Percentiles rank a stretch among this genome's conserved stretches.
Conservation (phyloP, 2,329 filamentous ascomycete genomes). For the Ceratocystis albifundus region DNA sequence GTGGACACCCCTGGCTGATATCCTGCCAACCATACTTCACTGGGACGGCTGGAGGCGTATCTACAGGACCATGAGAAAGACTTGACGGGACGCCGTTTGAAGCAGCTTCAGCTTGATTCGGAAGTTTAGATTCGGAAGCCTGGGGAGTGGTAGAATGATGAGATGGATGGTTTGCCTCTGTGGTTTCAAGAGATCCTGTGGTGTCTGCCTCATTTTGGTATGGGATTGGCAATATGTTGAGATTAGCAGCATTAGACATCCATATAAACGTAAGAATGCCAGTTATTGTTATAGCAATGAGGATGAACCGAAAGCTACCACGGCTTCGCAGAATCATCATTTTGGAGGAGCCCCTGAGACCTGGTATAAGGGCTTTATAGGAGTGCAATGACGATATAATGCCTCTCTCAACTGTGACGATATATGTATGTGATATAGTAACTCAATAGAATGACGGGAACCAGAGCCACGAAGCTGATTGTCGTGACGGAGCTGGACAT, state of each 20-base stretch:
- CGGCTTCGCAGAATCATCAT: conserved; percentile 10
- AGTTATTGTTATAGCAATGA: conserved; percentile 2
- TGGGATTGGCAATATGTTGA: neutral
- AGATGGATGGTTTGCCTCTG: neutral
- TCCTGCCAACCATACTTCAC: conserved; percentile 16
- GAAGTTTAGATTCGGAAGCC: neutral
- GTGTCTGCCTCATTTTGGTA: neutral
- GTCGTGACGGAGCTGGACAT: neutral
- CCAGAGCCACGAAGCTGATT: neutral
- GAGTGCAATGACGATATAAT: neutral
- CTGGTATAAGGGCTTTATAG: neutral
- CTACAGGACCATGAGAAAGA: neutral
- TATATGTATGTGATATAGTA: neutral
- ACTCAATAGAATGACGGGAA: neutral
- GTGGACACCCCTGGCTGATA: conserved; percentile 11
- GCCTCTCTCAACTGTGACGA: neutral
- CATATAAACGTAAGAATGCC: conserved; percentile 9
- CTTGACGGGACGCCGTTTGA: neutral
- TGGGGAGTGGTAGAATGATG: neutral
- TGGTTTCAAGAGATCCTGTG: neutral
- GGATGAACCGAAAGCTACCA: neutral
- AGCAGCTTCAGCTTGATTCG: neutral
- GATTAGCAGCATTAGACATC: neutral
- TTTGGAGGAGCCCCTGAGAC: neutral
- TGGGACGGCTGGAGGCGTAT: neutral